Conservation (phyloP, 2,329 filamentous ascomycete species). For the Pseudofabraea citricarpa region DNA sequence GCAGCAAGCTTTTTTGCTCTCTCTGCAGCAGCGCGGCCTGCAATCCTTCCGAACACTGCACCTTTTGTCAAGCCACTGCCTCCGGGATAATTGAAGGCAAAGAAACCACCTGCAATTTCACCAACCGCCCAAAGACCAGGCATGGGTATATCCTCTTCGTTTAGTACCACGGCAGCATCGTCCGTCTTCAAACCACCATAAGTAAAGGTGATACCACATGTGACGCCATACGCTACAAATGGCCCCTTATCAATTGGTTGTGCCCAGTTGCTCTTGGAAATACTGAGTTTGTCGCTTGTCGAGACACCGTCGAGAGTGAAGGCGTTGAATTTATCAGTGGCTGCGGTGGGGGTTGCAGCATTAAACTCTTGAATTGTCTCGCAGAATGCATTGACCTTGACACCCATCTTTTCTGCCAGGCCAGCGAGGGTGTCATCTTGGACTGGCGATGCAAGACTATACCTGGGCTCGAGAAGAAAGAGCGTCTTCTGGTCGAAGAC, state of each 20-base stretch:
- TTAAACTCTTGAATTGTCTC: conserved; percentile 51
- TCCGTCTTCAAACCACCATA: conserved; percentile 58
- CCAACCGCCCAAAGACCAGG: conserved; percentile 53
- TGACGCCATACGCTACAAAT: conserved; percentile 58
- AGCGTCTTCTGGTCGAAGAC: conserved; percentile 53
- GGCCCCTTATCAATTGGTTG: conserved; percentile 48
- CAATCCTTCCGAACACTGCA: conserved; percentile 40
- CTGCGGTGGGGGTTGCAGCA: conserved; percentile 48
- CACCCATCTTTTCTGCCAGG: conserved; percentile 48
- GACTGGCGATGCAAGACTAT: conserved; percentile 49
- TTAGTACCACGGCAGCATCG: conserved; percentile 45
- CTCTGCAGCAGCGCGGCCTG: conserved; percentile 32
- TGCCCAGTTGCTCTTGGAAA: conserved; percentile 63
- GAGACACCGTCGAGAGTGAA: conserved; percentile 60
- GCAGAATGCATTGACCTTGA: conserved; percentile 39
- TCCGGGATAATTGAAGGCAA: conserved; percentile 57
- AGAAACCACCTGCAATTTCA: conserved; percentile 61
- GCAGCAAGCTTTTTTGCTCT: too few species aligned
- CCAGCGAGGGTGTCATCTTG: conserved; percentile 45
- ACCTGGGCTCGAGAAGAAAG: conserved; percentile 54
- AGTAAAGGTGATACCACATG: conserved; percentile 61
- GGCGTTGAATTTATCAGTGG: conserved; percentile 42
- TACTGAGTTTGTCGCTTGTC: conserved; percentile 41
- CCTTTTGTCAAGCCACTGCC: conserved; percentile 56
- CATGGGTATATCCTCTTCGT: conserved; percentile 37